phyloP scores from a whole-genome alignment of 2,329 filamentous ascomycete species.

The Pseudogymnoascus sp. region DNA sequence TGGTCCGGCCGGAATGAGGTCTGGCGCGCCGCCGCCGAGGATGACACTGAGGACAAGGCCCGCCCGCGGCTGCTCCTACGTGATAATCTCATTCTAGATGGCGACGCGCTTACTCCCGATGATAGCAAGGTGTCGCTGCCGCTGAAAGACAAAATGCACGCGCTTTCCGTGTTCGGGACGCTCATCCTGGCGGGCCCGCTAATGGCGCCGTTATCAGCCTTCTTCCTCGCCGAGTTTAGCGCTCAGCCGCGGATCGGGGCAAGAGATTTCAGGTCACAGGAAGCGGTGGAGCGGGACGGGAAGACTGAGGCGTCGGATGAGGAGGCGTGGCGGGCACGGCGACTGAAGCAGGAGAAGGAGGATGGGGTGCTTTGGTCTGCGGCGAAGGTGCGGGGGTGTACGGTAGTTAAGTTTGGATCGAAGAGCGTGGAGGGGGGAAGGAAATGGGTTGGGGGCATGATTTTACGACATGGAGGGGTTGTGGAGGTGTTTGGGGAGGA shows the following conservation, averaged over 20 bases:
- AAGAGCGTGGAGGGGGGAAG: constrained; percentile 71
- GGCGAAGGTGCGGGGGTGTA: constrained; percentile 70
- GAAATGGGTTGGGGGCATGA: constrained; percentile 69
- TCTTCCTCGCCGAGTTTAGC: constrained; percentile 73
- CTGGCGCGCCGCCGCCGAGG: constrained; percentile 38
- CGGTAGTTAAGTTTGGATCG: constrained; percentile 86
- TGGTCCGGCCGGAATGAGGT: constrained; percentile 87
- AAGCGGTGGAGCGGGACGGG: constrained; percentile 36
- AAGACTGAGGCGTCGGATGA: constrained; percentile 31
- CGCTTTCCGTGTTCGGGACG: constrained; percentile 72
- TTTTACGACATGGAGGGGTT: constrained; percentile 66
- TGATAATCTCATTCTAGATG: constrained; percentile 71
- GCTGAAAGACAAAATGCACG: constrained; percentile 59
- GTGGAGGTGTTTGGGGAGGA: constrained; percentile 67
- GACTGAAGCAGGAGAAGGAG: constrained; percentile 49
- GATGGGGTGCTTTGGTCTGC: constrained; percentile 71
- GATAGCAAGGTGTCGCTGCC: constrained; percentile 27
- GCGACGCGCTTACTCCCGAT: constrained; percentile 34
- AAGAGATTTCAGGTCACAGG: constrained; percentile 60
- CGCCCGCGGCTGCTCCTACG: constrained; percentile 63
- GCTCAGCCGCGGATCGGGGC: constrained; percentile 73
- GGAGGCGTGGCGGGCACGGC: constrained; percentile 45
- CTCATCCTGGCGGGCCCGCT: constrained; percentile 70
- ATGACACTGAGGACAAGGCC: constrained; percentile 26
- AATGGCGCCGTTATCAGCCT: constrained; percentile 56